These are phyloP conservation scores for Vickermania ingenoplastis DNA, from an alignment of 208 protist species.

Conservation along the genomic window DNA sequence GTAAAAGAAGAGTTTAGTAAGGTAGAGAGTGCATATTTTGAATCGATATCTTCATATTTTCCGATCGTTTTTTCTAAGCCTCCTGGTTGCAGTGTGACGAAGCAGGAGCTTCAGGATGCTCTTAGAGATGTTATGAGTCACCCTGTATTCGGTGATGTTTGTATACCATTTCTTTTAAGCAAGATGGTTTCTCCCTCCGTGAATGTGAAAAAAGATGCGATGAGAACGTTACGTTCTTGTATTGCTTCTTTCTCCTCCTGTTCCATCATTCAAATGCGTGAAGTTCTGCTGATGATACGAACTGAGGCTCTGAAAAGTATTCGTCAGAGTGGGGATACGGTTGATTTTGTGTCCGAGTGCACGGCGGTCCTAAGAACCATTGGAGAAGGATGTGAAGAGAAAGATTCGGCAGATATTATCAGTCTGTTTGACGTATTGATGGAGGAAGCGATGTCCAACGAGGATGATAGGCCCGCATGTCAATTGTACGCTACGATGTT, in stretches of 20 bases:
- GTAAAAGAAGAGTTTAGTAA: constrained; percentile 11
- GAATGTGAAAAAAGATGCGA: constrained; percentile 49
- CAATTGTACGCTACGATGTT: constrained; percentile 68
- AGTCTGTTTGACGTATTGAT: constrained; percentile 19
- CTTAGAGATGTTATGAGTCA: constrained; percentile 36
- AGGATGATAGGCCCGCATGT: constrained; percentile 11
- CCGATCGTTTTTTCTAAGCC: constrained; percentile 71
- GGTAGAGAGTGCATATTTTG: constrained; percentile 58
- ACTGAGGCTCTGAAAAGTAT: background rate
- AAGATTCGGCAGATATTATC: background rate
- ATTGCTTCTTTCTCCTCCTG: constrained; percentile 10
- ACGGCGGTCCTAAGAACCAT: background rate
- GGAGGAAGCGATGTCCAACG: constrained; percentile 14
- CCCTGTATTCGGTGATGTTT: constrained; percentile 31
- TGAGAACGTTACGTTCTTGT: constrained; percentile 25
- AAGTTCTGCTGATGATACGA: background rate
- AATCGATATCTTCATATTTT: constrained; percentile 77
- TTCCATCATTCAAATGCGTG: constrained; percentile 3
- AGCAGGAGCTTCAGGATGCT: constrained; percentile 31
- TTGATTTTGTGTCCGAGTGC: background rate
- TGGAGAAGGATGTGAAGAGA: background rate
- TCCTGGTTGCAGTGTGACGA: constrained; percentile 46
- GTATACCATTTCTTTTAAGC: constrained; percentile 56
- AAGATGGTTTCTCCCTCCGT: constrained; percentile 61
- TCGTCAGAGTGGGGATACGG: background rate